A percentile compares a stretch with the other conserved stretches of the same genome.
phyloP scores from a whole-genome alignment of 2,329 filamentous ascomycete species.

The Gyromitra esculenta region DNA sequence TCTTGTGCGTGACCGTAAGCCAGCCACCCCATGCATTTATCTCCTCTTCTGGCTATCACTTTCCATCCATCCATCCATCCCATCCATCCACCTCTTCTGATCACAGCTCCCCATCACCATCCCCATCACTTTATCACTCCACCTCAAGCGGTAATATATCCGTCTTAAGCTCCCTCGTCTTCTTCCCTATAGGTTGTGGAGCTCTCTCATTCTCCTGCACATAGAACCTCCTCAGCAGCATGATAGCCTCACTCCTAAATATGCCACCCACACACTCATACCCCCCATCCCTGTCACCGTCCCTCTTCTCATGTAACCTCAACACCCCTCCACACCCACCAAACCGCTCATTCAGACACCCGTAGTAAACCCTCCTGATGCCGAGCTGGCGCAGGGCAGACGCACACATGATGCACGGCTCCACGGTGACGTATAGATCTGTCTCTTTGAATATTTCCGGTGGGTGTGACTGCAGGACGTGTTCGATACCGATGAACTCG shows the following conservation, averaged over 20 bases:
- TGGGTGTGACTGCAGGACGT: conserved; percentile 72
- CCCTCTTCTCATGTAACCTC: conserved; percentile 76
- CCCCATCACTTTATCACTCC: not conserved
- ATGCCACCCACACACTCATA: conserved; percentile 66
- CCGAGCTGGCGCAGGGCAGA: conserved; percentile 87
- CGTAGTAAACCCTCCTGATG: conserved; percentile 91
- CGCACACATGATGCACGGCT: conserved; percentile 99
- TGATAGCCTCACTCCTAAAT: conserved; percentile 88
- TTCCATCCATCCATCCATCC: not conserved
- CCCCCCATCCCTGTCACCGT: conserved; percentile 56
- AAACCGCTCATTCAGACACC: conserved; percentile 95
- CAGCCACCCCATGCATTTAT: not conserved
- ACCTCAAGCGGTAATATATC: conserved; percentile 49
- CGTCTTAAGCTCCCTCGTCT: conserved; percentile 56
- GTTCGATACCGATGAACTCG: conserved; percentile 86
- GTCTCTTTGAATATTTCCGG: conserved; percentile 75
- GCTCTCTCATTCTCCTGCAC: conserved; percentile 92
- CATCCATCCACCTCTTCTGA: not conserved
- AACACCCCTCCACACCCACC: conserved; percentile 95
- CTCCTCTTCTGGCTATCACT: not conserved
- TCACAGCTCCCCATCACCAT: not conserved
- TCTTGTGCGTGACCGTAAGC: not conserved
- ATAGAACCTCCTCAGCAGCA: conserved; percentile 91
- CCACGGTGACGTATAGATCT: conserved; percentile 93
- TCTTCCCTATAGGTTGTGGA: conserved; percentile 56